Percentiles rank a stretch among this genome's conserved stretches.
Conservation (phyloP, 2,329 filamentous ascomycete species). For the Neopestalotiopsis rosae region DNA sequence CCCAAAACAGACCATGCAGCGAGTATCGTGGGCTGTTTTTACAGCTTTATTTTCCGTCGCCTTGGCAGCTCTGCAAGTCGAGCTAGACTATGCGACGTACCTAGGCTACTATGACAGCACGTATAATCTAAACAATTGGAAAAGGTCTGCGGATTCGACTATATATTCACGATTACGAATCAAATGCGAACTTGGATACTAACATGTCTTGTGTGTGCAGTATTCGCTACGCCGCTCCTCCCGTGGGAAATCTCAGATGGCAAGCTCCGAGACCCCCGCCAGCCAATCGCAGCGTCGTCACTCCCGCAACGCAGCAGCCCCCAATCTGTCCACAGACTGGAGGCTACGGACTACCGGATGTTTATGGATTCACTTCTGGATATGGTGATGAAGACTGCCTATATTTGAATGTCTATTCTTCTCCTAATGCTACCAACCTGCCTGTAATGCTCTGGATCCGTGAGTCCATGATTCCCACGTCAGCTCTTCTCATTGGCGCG, state of each 20-base stretch:
- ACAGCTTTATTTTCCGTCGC: not conserved
- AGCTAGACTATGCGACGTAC: conserved; percentile 52
- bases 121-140: conserved; percentile 48
- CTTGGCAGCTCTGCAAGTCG: conserved; percentile 34
- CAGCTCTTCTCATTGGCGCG: not conserved
- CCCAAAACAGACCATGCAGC: not conserved
- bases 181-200: not conserved
- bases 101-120: conserved; percentile 45
- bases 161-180: not conserved
- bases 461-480: conserved; percentile 22
- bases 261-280: conserved; percentile 42
- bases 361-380: conserved; percentile 28
- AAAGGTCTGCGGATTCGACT: conserved; percentile 36
- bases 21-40: not conserved
- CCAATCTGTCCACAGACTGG: conserved; percentile 40
- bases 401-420: conserved; percentile 52
- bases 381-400: conserved; percentile 51
- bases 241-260: conserved; percentile 48
- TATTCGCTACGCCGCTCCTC: conserved; percentile 51
- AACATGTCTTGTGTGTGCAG: conserved; percentile 29
- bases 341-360: conserved; percentile 23
- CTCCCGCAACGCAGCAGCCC: conserved; percentile 35
- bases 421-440: conserved; percentile 35
- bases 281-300: conserved; percentile 35
- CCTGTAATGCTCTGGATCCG: conserved; percentile 56